Conservation (phyloP, 768 basidiomycete genomes). For the Tylopilus rubrobrunneus region DNA sequence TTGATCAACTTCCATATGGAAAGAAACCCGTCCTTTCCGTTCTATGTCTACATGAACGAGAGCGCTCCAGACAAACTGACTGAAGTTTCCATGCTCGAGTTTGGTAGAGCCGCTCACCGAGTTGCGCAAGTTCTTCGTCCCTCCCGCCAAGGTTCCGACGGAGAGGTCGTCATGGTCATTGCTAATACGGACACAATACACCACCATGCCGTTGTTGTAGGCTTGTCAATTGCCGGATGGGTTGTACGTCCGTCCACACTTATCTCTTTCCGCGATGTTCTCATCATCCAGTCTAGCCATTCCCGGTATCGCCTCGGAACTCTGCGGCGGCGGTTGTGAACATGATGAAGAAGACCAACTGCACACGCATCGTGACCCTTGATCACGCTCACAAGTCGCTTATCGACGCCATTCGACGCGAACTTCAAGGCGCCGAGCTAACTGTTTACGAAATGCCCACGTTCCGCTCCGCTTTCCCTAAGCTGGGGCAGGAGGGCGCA, state of each 20-base stretch:
- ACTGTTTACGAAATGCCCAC: slow-evolving; percentile 19
- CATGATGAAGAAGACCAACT: slow-evolving; percentile 23
- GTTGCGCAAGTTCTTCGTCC: slow-evolving; percentile 41
- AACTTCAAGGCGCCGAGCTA: neutral
- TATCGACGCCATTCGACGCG: slow-evolving; percentile 6
- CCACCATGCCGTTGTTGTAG: slow-evolving; percentile 31
- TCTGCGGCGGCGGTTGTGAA: slow-evolving; percentile 36
- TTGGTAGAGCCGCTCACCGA: slow-evolving; percentile 28
- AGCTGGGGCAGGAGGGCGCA: slow-evolving; percentile 32
- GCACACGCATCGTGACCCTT: slow-evolving; percentile 18
- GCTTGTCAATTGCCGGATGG: slow-evolving; percentile 40
- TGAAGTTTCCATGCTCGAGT: slow-evolving; percentile 26
- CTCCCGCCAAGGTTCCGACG: slow-evolving; percentile 19
- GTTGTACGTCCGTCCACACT: slow-evolving; percentile 22
- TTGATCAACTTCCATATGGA: slow-evolving; percentile 24
- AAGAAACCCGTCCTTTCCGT: slow-evolving; percentile 22
- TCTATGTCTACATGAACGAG: slow-evolving; percentile 17
- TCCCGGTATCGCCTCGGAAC: slow-evolving; percentile 39
- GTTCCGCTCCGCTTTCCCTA: slow-evolving; percentile 35
- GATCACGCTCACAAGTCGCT: slow-evolving; percentile 16
- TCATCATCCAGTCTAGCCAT: slow-evolving; percentile 25
- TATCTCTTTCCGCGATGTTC: slow-evolving; percentile 23
- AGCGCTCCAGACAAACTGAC: slow-evolving; percentile 5
- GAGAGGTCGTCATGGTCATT: slow-evolving; percentile 21
- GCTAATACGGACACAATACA: slow-evolving; percentile 32